phyloP scores from a whole-genome alignment of 768 basidiomycete genomes.

The Lactifluus hygrophoroides region DNA sequence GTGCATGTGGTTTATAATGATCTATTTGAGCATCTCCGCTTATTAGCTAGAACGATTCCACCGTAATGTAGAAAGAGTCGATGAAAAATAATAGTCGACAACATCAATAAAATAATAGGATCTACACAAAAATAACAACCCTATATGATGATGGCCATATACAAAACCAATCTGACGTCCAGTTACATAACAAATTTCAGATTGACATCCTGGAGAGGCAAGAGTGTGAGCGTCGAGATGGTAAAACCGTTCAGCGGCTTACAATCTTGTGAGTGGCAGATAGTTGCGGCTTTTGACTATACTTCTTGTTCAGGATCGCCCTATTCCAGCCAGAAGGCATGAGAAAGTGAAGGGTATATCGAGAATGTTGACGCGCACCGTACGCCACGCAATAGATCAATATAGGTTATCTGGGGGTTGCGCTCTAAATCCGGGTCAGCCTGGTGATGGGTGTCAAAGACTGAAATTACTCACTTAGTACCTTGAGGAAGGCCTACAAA shows the following conservation, averaged over 20 bases:
- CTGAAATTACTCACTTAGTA: constrained; percentile 35
- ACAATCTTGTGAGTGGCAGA: constrained; percentile 67
- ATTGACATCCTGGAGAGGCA: neutral
- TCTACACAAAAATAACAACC: neutral
- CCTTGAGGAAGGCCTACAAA: constrained; percentile 47
- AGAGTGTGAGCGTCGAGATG: neutral
- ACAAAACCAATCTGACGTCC: neutral
- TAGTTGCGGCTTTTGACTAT: constrained; percentile 63
- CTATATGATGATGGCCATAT: neutral
- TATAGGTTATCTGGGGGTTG: constrained; percentile 33
- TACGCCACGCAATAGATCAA: constrained; percentile 9
- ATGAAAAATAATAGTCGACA: no score
- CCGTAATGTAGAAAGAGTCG: no score
- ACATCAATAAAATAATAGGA: no score
- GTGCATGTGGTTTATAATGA: no score
- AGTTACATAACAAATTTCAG: constrained; percentile 8
- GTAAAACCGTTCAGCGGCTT: constrained; percentile 18
- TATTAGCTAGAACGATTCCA: no score
- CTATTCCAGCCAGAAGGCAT: constrained; percentile 25
- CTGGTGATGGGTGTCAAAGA: neutral
- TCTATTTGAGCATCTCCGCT: no score
- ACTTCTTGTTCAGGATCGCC: constrained; percentile 47
- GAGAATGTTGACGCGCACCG: constrained; percentile 4
- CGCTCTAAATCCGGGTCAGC: constrained; percentile 5
- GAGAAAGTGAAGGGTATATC: neutral